Percentiles rank a stretch among this genome's conserved stretches.
Evolutionary conservation across 331 rosid genomes (phyloP).

Genomic region (Quercus phellos): DNA sequence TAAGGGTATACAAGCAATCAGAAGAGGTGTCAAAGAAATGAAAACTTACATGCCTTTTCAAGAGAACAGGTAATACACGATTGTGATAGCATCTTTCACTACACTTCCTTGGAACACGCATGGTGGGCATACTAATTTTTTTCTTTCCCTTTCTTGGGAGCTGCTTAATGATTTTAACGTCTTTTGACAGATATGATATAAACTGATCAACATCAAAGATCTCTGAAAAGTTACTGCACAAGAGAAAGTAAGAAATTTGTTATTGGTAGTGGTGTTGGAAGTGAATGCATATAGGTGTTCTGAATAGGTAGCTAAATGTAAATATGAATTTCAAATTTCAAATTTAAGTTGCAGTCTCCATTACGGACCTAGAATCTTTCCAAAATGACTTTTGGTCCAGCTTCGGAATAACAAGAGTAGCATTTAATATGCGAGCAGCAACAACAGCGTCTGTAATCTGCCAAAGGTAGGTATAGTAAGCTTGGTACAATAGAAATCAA

Average conservation of each 20-base stretch:
- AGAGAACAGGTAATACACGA: conserved; percentile 83
- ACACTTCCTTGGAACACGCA: conserved; percentile 98
- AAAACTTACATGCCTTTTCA: conserved; percentile 87
- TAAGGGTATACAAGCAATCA: conserved; percentile 8
- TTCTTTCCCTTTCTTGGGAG: conserved; percentile 76
- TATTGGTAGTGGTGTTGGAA: conserved; percentile 1
- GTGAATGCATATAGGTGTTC: conserved; percentile 2
- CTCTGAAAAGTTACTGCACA: conserved; percentile 89
- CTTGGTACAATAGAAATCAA: conserved; percentile 17
- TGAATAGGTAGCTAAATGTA: not conserved
- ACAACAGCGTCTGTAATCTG: conserved; percentile 98
- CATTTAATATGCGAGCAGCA: conserved; percentile 91
- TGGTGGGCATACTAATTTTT: conserved; percentile 51
- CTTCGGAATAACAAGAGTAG: conserved; percentile 92
- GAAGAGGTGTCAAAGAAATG: conserved; percentile 28
- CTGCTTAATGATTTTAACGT: conserved; percentile 78
- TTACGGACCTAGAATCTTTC: conserved; percentile 88
- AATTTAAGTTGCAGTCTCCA: not conserved
- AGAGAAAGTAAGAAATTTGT: conserved; percentile 19
- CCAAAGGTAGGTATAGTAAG: conserved; percentile 33
- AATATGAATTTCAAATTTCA: conserved; percentile 1
- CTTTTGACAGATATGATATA: conserved; percentile 64
- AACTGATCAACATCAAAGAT: conserved; percentile 90
- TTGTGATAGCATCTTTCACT: conserved; percentile 80
- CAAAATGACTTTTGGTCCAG: conserved; percentile 92